Percentiles rank a stretch among this genome's conserved stretches.
Evolutionary conservation across 495 filamentous ascomycete genomes (phyloP).

Genomic region (Hypoxylon rickii): DNA sequence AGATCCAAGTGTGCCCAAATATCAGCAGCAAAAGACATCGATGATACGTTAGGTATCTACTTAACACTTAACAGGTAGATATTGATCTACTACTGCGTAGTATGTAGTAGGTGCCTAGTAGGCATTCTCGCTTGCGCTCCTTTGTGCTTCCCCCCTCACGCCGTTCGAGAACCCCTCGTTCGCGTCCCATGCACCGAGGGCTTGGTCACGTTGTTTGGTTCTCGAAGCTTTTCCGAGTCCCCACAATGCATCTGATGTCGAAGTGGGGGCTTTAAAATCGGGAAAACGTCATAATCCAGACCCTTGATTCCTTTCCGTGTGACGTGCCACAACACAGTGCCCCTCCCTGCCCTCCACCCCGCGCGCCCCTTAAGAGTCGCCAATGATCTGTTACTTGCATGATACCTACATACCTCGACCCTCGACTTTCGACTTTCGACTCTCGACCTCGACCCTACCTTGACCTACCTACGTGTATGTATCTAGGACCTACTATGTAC

Average conservation of each 20-base stretch:
- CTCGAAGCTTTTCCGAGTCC: slow-evolving; percentile 37
- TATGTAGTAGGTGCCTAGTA: too few species aligned
- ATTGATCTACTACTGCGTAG: too few species aligned
- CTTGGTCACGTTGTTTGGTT: slow-evolving; percentile 35
- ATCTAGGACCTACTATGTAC: too few species aligned
- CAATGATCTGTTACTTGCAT: neutral
- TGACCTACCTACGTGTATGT: too few species aligned
- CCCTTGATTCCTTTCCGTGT: slow-evolving; percentile 31
- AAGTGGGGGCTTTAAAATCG: slow-evolving; percentile 26
- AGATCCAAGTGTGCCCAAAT: too few species aligned
- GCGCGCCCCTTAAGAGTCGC: slow-evolving; percentile 9
- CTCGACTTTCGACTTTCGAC: neutral
- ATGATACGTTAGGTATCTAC: too few species aligned
- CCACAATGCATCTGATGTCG: slow-evolving; percentile 34
- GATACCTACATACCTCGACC: neutral
- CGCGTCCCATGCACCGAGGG: slow-evolving; percentile 31
- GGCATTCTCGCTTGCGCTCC: neutral
- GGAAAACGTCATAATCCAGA: slow-evolving; percentile 38
- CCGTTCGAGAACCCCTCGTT: slow-evolving; percentile 27
- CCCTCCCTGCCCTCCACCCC: slow-evolving; percentile 13
- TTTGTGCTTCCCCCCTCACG: neutral
- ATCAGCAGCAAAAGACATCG: too few species aligned
- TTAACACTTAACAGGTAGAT: too few species aligned
- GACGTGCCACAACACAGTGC: slow-evolving; percentile 35
- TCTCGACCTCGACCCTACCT: slow-evolving; percentile 11